phyloP scores from a whole-genome alignment of 2,329 filamentous ascomycete genomes.

The Ophiosphaerella herpotricha region DNA sequence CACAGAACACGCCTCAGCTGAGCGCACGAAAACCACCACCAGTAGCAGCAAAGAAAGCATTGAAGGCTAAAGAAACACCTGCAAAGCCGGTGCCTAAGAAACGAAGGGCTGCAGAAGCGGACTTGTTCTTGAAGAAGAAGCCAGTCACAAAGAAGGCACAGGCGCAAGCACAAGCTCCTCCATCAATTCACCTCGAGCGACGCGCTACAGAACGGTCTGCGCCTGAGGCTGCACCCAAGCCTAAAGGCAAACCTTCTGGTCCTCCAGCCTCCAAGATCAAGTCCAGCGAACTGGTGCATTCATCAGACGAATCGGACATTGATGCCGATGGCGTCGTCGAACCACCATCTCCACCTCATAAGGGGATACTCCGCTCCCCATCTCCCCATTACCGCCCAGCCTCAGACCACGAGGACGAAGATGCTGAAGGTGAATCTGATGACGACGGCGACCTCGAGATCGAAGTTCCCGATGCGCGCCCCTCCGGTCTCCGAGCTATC shows the following conservation, averaged over 20 bases:
- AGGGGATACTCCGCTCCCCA: conserved; percentile 17
- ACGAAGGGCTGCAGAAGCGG: conserved; percentile 24
- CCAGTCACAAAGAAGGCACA: conserved; percentile 26
- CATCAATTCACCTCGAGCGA: conserved; percentile 44
- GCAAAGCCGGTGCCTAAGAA: conserved; percentile 30
- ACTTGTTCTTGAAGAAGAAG: conserved; percentile 6
- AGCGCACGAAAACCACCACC: conserved; percentile 23
- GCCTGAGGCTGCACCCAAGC: conserved; percentile 16
- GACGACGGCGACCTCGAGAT: conserved; percentile 37
- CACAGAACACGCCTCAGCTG: conserved; percentile 36
- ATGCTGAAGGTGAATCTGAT: conserved; percentile 30
- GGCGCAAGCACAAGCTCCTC: conserved; percentile 25
- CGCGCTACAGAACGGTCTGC: conserved; percentile 31
- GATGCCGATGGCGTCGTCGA: conserved; percentile 25
- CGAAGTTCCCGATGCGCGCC: conserved; percentile 36
- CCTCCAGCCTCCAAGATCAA: conserved; percentile 38
- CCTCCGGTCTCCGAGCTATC: conserved; percentile 17
- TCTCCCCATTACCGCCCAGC: conserved; percentile 13
- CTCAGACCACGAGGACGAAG: conserved; percentile 20
- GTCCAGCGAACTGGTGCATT: conserved; percentile 37
- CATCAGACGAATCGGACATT: conserved; percentile 34
- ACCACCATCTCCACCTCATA: conserved; percentile 12
- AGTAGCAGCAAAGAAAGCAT: conserved; percentile 1
- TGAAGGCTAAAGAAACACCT: conserved; percentile 11
- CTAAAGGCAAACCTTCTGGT: conserved; percentile 21